These are phyloP conservation scores for Gardenia jasminoides DNA, from an alignment of 257 asterid genomes.

Conservation along the genomic window DNA sequence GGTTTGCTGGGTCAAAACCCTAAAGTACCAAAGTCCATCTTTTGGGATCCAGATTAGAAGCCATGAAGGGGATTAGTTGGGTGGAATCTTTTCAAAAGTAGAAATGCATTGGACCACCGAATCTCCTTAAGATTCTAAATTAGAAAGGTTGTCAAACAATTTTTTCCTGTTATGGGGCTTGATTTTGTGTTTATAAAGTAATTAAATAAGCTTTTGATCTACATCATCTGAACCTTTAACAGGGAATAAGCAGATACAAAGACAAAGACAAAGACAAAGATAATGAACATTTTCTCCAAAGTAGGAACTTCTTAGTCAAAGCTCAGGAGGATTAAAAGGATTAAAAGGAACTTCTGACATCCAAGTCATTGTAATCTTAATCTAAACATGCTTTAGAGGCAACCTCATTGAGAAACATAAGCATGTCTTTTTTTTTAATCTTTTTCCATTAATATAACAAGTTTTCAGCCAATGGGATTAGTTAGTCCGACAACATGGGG, in stretches of 20 bases:
- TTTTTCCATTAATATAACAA: conserved; percentile 20
- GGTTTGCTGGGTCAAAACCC: conserved; percentile 24
- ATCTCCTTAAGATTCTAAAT: conserved; percentile 29
- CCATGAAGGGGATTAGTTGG: neutral
- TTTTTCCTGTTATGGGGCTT: conserved; percentile 8
- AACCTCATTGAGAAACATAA: conserved; percentile 35
- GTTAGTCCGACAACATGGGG: conserved; percentile 42
- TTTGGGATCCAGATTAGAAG: conserved; percentile 14
- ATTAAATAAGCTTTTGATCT: neutral
- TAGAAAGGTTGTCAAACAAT: neutral
- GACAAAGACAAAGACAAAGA: neutral
- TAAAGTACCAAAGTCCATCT: conserved; percentile 23
- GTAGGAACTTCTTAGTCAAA: conserved; percentile 8
- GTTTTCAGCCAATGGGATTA: conserved; percentile 24
- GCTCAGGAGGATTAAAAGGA: neutral
- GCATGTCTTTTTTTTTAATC: conserved; percentile 32
- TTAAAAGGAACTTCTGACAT: neutral
- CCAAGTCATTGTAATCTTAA: conserved; percentile 19
- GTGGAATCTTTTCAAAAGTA: conserved; percentile 28
- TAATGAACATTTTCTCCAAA: neutral
- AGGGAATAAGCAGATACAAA: neutral
- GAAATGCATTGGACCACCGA: conserved; percentile 28
- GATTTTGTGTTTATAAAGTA: neutral
- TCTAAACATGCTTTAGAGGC: conserved; percentile 14
- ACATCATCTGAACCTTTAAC: neutral